Evolutionary conservation across 768 basidiomycete species (phyloP).

Genomic region (Boletellus emodensis): DNA sequence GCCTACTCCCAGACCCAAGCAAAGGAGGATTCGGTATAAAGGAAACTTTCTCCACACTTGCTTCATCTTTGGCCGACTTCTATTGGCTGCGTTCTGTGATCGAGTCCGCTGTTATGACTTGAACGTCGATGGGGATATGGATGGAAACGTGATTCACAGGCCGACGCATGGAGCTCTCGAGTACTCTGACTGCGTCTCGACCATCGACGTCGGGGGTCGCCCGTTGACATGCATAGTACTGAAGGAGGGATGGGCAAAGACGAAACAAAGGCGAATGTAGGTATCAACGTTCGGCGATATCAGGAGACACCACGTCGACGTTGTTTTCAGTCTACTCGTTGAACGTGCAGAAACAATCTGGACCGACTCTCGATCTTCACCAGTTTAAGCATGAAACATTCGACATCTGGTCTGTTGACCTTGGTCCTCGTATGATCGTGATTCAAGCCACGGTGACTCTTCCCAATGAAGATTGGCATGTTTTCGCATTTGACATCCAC

Average conservation of each 20-base stretch:
- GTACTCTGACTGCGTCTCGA: slow-evolving; percentile 8
- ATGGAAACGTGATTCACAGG: background rate
- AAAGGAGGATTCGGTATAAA: background rate
- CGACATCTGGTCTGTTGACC: background rate
- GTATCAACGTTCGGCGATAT: background rate
- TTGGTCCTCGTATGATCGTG: slow-evolving; percentile 14
- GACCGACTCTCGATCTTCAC: slow-evolving; percentile 12
- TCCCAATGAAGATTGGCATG: background rate
- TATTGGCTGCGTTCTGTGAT: background rate
- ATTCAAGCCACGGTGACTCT: background rate
- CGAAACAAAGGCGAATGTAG: slow-evolving; percentile 1
- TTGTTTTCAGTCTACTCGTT: background rate
- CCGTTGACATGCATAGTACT: slow-evolving; percentile 16
- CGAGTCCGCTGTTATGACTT: background rate
- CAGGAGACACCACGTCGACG: background rate
- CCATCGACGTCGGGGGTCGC: slow-evolving; percentile 9
- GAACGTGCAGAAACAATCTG: background rate
- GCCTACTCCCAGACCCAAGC: background rate
- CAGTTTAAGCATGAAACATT: slow-evolving; percentile 4
- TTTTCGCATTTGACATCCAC: slow-evolving; percentile 14
- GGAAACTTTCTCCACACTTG: background rate
- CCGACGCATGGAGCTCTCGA: background rate
- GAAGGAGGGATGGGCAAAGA: background rate
- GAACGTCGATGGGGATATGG: background rate
- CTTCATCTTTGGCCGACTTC: background rate